Conservation (phyloP, 805 yeast species). For the Geotrichum ghanense region DNA sequence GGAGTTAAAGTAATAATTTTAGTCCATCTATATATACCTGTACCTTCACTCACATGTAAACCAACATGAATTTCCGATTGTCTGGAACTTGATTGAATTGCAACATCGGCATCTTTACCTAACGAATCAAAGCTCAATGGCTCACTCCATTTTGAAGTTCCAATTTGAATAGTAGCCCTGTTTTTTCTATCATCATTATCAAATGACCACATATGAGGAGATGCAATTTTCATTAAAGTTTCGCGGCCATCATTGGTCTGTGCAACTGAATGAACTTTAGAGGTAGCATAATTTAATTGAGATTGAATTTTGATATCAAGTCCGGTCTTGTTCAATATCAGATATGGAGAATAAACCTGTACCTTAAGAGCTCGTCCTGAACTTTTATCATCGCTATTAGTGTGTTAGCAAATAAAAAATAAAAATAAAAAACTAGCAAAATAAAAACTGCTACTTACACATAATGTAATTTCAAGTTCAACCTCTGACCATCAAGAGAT, state of each 20-base stretch:
- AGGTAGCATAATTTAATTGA: slow-evolving; percentile 39
- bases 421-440: neutral
- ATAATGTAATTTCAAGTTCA: slow-evolving; percentile 58
- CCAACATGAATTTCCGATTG: slow-evolving; percentile 62
- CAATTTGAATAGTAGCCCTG: slow-evolving; percentile 54
- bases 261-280: slow-evolving; percentile 20
- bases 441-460: slow-evolving; percentile 5
- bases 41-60: slow-evolving; percentile 33
- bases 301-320: slow-evolving; percentile 47
- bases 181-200: slow-evolving; percentile 48
- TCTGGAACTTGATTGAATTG: slow-evolving; percentile 25
- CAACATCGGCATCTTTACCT: slow-evolving; percentile 62
- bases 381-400: slow-evolving; percentile 21
- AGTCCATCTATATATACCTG: slow-evolving; percentile 43
- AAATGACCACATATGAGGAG: slow-evolving; percentile 81
- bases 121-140: slow-evolving; percentile 81
- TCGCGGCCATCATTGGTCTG: slow-evolving; percentile 13
- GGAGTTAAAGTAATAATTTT: slow-evolving; percentile 77
- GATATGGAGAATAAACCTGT: slow-evolving; percentile 72
- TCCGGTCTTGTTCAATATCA: slow-evolving; percentile 73
- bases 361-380: slow-evolving; percentile 52
- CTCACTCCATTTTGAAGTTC: slow-evolving; percentile 58
- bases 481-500: slow-evolving; percentile 52
- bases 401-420: slow-evolving; percentile 2
- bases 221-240: slow-evolving; percentile 23